Evolutionary conservation across 257 asterid genomes (phyloP).

Genomic region (Rhazya stricta): DNA sequence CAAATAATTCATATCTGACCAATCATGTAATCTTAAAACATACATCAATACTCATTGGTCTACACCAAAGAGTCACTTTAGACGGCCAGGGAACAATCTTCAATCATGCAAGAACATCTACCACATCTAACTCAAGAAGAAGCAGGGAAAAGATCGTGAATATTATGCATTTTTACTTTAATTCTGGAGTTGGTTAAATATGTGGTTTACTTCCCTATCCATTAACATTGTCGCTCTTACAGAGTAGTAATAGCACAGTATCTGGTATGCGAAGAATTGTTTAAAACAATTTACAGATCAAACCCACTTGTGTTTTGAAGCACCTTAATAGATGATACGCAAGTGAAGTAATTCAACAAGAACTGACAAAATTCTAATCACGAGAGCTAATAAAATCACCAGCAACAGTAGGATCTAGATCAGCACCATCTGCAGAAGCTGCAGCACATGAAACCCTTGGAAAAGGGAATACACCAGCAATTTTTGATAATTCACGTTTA

Average conservation of each 20-base stretch:
- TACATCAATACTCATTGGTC: background rate
- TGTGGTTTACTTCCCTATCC: background rate
- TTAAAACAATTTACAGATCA: background rate
- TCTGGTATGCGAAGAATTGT: background rate
- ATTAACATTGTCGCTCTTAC: background rate
- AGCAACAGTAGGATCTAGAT: constrained; percentile 67
- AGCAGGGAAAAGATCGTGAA: background rate
- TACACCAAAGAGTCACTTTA: background rate
- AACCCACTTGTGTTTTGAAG: background rate
- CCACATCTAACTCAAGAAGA: background rate
- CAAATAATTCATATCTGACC: constrained; percentile 3
- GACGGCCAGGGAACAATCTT: background rate
- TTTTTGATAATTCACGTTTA: constrained; percentile 51
- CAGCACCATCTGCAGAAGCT: constrained; percentile 73
- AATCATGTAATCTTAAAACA: background rate
- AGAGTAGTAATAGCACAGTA: background rate
- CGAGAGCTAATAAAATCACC: constrained; percentile 47
- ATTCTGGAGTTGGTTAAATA: background rate
- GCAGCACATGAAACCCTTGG: constrained; percentile 89
- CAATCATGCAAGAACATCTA: background rate
- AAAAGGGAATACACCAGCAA: constrained; percentile 63
- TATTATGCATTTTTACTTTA: background rate
- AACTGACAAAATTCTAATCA: background rate
- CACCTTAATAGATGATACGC: background rate
- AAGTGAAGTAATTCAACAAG: background rate